Conservation (phyloP, 2,329 filamentous ascomycete genomes). For the Sclerotinia spermophila region DNA sequence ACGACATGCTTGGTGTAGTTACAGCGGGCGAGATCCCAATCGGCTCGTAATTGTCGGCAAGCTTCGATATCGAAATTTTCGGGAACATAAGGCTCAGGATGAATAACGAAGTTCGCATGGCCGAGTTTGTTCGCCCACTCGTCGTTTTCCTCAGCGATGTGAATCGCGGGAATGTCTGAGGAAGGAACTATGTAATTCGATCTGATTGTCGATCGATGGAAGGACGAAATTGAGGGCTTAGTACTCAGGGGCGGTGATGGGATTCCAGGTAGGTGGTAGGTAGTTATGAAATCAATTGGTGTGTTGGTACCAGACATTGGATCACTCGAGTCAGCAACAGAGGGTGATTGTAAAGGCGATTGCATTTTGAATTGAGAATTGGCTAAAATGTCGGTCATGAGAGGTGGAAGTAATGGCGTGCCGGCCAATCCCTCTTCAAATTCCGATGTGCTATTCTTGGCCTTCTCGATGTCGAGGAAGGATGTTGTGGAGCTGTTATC, state of each 20-base stretch:
- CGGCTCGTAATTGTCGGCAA: constrained; percentile 63
- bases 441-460: constrained; percentile 47
- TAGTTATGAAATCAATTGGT: constrained; percentile 42
- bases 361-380: constrained; percentile 54
- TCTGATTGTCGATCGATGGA: constrained; percentile 47
- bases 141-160: constrained; percentile 67
- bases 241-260: constrained; percentile 73
- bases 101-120: constrained; percentile 89
- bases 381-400: constrained; percentile 56
- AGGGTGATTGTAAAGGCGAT: constrained; percentile 84
- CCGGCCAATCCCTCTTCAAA: constrained; percentile 64
- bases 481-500: constrained; percentile 47
- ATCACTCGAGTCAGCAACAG: constrained; percentile 55
- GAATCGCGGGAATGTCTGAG: constrained; percentile 59
- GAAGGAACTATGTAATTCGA: constrained; percentile 48
- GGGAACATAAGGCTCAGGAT: constrained; percentile 74
- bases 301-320: constrained; percentile 42
- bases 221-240: constrained; percentile 73
- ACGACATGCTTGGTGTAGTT: constrained; percentile 89
- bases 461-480: constrained; percentile 49
- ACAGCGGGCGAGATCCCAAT: constrained; percentile 78
- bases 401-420: constrained; percentile 80
- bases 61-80: constrained; percentile 51
- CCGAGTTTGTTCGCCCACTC: constrained; percentile 83
- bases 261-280: constrained; percentile 45